A percentile compares a stretch with the other conserved stretches of the same genome.
phyloP scores from a whole-genome alignment of 139 green algal genomes.

The Asterochloris erici region DNA sequence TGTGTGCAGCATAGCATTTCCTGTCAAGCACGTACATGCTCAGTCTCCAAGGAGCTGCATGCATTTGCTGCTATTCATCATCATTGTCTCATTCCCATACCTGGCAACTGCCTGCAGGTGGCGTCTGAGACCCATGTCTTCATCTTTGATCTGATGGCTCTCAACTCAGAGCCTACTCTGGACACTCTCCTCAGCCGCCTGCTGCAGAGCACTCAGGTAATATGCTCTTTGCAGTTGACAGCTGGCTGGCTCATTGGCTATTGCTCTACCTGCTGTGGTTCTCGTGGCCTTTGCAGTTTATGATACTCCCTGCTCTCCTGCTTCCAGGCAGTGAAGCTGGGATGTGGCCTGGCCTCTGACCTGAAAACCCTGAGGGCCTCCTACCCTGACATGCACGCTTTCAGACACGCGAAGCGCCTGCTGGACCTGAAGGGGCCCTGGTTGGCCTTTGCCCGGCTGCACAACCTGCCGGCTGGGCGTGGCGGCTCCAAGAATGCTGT shows the following conservation, averaged over 20 bases:
- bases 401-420: slow-evolving; percentile 28
- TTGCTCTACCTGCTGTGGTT: too few species aligned
- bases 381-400: slow-evolving; percentile 42
- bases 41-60: too few species aligned
- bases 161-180: slow-evolving; percentile 20
- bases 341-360: slow-evolving; percentile 37
- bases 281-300: too few species aligned
- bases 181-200: slow-evolving; percentile 27
- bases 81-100: too few species aligned
- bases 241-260: too few species aligned
- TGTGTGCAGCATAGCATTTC: too few species aligned
- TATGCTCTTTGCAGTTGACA: too few species aligned
- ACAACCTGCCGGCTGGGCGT: slow-evolving; percentile 7
- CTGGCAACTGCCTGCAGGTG: slow-evolving; percentile 27
- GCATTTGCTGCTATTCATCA: too few species aligned
- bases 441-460: slow-evolving; percentile 16
- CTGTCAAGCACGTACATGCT: too few species aligned
- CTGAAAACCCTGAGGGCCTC: slow-evolving; percentile 43
- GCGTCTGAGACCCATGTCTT: slow-evolving; percentile 32
- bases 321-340: slow-evolving; percentile 16
- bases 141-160: slow-evolving; percentile 59
- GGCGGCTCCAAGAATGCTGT: slow-evolving; percentile 10
- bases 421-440: slow-evolving; percentile 48
- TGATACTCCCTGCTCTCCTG: too few species aligned
- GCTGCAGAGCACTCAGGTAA: background rate